Conservation (phyloP, 2,329 filamentous ascomycete genomes). For the Botrytis elliptica region DNA sequence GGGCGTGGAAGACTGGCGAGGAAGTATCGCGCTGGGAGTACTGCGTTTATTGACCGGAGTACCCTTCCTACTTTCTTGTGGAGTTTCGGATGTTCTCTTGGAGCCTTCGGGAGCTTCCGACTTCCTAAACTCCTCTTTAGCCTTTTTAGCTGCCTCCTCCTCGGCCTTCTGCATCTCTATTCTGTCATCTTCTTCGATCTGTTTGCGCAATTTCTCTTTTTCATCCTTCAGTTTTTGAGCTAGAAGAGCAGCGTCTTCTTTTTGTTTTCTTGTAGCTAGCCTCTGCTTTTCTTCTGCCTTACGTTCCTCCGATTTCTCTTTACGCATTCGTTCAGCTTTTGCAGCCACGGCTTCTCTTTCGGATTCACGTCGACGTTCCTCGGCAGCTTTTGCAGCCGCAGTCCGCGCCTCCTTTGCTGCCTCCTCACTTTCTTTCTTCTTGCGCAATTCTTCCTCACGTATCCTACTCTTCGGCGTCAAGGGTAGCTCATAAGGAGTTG, state of each 20-base stretch:
- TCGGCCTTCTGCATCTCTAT: conserved; percentile 21
- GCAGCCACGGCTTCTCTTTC: conserved; percentile 28
- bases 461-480: conserved; percentile 34
- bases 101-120: neutral
- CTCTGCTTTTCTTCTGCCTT: conserved; percentile 25
- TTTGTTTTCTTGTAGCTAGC: conserved; percentile 22
- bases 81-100: neutral
- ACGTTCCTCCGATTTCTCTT: conserved; percentile 24
- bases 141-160: conserved; percentile 20
- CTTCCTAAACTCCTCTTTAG: conserved; percentile 15
- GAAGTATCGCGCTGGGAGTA: conserved; percentile 23
- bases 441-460: conserved; percentile 25
- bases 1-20: conserved; percentile 31
- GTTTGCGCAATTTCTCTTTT: conserved; percentile 24
- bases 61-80: conserved; percentile 13
- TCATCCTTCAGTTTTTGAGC: conserved; percentile 25
- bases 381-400: conserved; percentile 30
- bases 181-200: conserved; percentile 25
- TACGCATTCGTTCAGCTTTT: conserved; percentile 26
- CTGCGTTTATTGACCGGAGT: conserved; percentile 21
- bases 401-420: conserved; percentile 25
- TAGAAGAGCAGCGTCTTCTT: conserved; percentile 21
- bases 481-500: conserved; percentile 28
- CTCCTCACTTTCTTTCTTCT: conserved; percentile 25
- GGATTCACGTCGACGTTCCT: conserved; percentile 26